A percentile compares a stretch with the other conserved stretches of the same genome.
Evolutionary conservation across 2,329 filamentous ascomycete genomes (phyloP).

Genomic region (Botryotinia globosa): DNA sequence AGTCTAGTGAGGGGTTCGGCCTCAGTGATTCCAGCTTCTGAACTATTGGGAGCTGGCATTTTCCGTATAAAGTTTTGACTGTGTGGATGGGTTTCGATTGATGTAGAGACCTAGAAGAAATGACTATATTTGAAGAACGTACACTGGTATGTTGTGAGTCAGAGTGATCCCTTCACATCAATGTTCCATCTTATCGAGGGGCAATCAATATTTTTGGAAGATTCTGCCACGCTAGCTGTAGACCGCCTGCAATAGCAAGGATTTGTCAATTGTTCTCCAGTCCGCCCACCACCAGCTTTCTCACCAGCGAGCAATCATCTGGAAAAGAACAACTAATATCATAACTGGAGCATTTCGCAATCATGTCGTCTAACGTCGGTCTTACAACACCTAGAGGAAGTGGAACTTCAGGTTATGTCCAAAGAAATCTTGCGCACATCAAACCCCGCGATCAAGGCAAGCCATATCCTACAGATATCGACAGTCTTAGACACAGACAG

Average conservation of each 20-base stretch:
- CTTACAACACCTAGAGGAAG: slow-evolving; percentile 91
- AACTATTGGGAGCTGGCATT: slow-evolving; percentile 34
- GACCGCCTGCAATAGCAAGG: slow-evolving; percentile 24
- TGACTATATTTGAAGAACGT: background rate
- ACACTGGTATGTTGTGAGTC: background rate
- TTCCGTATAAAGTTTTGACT: slow-evolving; percentile 4
- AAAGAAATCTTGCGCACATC: slow-evolving; percentile 89
- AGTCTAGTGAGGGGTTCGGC: slow-evolving; percentile 42
- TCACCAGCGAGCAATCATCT: background rate
- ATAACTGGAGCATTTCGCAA: background rate
- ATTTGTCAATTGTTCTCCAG: background rate
- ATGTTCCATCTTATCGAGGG: slow-evolving; percentile 15
- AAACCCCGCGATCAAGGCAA: slow-evolving; percentile 66
- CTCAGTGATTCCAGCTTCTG: slow-evolving; percentile 20
- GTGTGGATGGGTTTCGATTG: background rate
- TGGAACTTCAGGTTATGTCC: slow-evolving; percentile 95
- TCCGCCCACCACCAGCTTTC: slow-evolving; percentile 1
- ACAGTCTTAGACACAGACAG: slow-evolving; percentile 69
- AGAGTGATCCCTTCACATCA: background rate
- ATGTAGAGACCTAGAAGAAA: too few species aligned
- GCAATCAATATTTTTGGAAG: slow-evolving; percentile 10
- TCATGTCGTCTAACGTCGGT: slow-evolving; percentile 97
- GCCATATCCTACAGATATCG: slow-evolving; percentile 69
- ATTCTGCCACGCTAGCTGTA: slow-evolving; percentile 25
- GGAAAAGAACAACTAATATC: background rate